A percentile compares a stretch with the other conserved stretches of the same genome.
Evolutionary conservation across 495 filamentous ascomycete species (phyloP).

Genomic region (Alectoria sarmentosa): DNA sequence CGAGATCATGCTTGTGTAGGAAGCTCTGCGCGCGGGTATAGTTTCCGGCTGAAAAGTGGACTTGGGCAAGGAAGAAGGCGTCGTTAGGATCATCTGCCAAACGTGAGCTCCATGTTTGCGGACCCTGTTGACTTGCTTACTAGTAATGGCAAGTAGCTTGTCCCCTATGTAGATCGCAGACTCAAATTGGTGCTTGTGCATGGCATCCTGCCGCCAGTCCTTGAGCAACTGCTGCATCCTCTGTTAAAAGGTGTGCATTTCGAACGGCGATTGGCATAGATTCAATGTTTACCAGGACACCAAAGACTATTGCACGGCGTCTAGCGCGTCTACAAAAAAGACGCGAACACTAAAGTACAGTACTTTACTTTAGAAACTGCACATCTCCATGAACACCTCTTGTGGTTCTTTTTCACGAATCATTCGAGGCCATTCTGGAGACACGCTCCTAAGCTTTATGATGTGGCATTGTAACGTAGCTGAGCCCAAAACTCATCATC

Average conservation of each 20-base stretch:
- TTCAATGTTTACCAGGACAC: constrained; percentile 9
- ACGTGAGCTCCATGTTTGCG: constrained; percentile 8
- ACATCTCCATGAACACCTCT: too few species aligned
- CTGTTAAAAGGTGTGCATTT: not conserved
- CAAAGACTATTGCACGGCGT: constrained; percentile 7
- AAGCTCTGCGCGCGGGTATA: constrained; percentile 83
- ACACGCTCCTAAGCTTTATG: too few species aligned
- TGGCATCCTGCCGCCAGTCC: constrained; percentile 85
- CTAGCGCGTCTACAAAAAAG: not conserved
- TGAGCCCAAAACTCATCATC: too few species aligned
- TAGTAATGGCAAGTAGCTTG: constrained; percentile 88
- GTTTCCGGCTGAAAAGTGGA: constrained; percentile 90
- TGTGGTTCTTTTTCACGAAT: too few species aligned
- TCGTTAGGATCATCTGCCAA: constrained; percentile 74
- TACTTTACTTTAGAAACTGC: too few species aligned
- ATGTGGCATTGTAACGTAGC: too few species aligned
- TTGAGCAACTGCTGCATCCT: constrained; percentile 85
- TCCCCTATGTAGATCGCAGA: constrained; percentile 94
- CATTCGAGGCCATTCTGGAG: too few species aligned
- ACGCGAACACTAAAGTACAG: not conserved
- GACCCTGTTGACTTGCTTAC: constrained; percentile 42
- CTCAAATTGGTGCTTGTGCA: constrained; percentile 91
- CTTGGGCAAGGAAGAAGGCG: constrained; percentile 89
- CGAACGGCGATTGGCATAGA: not conserved
- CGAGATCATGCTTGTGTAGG: constrained; percentile 75